These are phyloP conservation scores for Dictyostelium citrinum DNA, from an alignment of 78 protist genomes.

Conservation along the genomic window DNA sequence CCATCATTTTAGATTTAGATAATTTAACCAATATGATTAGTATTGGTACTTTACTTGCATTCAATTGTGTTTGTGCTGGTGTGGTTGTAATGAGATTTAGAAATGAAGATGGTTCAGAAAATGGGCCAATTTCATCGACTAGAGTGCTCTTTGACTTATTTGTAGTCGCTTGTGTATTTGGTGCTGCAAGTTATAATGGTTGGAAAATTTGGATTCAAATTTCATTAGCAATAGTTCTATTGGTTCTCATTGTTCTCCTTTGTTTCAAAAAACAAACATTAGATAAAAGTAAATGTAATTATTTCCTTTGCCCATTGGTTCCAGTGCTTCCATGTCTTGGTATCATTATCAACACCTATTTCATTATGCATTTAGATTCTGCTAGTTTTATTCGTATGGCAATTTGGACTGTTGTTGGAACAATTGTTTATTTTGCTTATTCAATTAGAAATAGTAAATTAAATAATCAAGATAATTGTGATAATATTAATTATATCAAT, in stretches of 20 bases:
- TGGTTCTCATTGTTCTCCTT: not conserved
- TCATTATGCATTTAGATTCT: conserved; percentile 62
- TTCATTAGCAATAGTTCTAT: not conserved
- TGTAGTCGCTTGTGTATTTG: conserved; percentile 30
- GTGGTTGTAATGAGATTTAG: conserved; percentile 48
- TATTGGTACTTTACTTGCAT: conserved; percentile 83
- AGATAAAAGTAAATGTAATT: not conserved
- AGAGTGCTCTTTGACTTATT: not conserved
- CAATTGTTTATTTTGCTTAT: conserved; percentile 60
- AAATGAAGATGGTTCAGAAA: conserved; percentile 5
- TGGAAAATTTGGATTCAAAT: conserved; percentile 23
- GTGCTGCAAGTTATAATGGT: not conserved
- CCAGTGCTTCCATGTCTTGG: conserved; percentile 67
- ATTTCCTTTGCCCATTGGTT: not conserved
- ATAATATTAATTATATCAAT: not conserved
- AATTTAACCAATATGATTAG: conserved; percentile 71
- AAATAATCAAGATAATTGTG: not conserved
- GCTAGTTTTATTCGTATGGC: conserved; percentile 41
- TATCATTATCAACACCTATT: conserved; percentile 57
- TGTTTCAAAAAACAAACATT: not conserved
- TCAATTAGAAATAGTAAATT: conserved; percentile 78
- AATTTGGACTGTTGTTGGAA: conserved; percentile 73
- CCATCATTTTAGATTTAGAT: conserved; percentile 41
- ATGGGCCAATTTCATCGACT: not conserved
- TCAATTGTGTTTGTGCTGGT: conserved; percentile 81